A percentile compares a stretch with the other conserved stretches of the same genome.
These are phyloP conservation scores for Candida incommunis DNA, from an alignment of 805 yeast species.

Conservation along the genomic window DNA sequence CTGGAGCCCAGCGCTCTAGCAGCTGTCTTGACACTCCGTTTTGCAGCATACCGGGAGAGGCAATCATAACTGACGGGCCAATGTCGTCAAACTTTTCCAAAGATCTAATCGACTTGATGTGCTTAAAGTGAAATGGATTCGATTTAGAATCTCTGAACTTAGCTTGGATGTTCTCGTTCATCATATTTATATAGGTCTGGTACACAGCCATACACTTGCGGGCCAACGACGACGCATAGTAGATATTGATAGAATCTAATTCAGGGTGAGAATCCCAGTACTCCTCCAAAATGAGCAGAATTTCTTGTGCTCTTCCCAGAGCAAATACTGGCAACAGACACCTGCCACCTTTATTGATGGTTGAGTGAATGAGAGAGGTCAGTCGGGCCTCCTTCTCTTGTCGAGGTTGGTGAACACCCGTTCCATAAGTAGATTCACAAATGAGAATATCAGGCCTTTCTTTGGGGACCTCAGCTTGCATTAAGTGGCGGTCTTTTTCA, in stretches of 20 bases:
- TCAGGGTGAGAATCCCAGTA: constrained; percentile 84
- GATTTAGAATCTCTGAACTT: constrained; percentile 63
- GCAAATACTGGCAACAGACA: constrained; percentile 92
- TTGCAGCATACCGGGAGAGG: constrained; percentile 97
- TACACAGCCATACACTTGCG: constrained; percentile 95
- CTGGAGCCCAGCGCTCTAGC: constrained; percentile 95
- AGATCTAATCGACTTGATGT: constrained; percentile 63
- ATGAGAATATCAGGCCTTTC: constrained; percentile 75
- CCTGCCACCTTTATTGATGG: constrained; percentile 78
- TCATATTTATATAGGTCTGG: constrained; percentile 91
- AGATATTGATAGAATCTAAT: constrained; percentile 67
- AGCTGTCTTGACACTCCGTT: constrained; percentile 88
- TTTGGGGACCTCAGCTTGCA: constrained; percentile 83
- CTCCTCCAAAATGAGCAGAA: constrained; percentile 79
- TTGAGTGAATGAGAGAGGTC: constrained; percentile 70
- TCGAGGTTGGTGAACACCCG: constrained; percentile 91
- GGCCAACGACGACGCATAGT: constrained; percentile 86
- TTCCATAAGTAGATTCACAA: constrained; percentile 94
- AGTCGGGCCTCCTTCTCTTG: constrained; percentile 70
- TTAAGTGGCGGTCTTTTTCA: constrained; percentile 89
- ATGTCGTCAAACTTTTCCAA: constrained; percentile 80
- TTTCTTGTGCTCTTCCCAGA: constrained; percentile 91
- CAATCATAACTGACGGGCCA: constrained; percentile 92
- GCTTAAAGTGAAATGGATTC: constrained; percentile 85
- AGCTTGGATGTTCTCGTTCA: constrained; percentile 81